phyloP scores from a whole-genome alignment of 208 protist genomes.

The Leishmania turanica region DNA sequence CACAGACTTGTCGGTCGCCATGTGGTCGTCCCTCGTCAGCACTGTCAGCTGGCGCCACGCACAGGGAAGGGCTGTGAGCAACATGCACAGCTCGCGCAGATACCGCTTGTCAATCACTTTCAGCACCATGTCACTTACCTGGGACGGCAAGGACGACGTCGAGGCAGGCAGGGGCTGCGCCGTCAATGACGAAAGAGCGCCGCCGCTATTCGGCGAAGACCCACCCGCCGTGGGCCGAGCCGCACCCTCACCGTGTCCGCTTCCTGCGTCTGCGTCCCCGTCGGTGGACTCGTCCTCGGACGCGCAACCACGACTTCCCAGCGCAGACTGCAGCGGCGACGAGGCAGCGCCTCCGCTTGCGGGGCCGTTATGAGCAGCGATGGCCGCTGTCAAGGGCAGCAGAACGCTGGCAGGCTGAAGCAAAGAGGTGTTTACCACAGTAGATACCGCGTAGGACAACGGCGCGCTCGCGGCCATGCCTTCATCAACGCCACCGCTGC shows the following conservation, averaged over 20 bases:
- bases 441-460: constrained; percentile 18
- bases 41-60: constrained; percentile 55
- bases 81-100: constrained; percentile 69
- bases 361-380: constrained; percentile 13
- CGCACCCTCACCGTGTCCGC: not conserved
- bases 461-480: constrained; percentile 3
- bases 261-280: not conserved
- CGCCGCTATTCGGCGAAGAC: constrained; percentile 1
- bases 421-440: constrained; percentile 55
- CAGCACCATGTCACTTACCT: constrained; percentile 35
- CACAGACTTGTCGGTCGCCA: constrained; percentile 53
- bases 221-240: not conserved
- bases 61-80: constrained; percentile 61
- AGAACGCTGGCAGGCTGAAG: constrained; percentile 38
- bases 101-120: constrained; percentile 57
- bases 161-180: not conserved
- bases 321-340: constrained; percentile 2
- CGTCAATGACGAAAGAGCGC: not conserved
- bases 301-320: constrained; percentile 4
- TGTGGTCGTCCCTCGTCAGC: constrained; percentile 61
- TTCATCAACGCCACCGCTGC: constrained; percentile 3
- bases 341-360: constrained; percentile 17
- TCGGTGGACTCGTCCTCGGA: constrained; percentile 12
- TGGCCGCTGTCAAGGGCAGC: constrained; percentile 20
- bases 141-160: constrained; percentile 5